Evolutionary conservation across 2,329 filamentous ascomycete species (phyloP), one percentile per base, ranked within the genome.

Genomic region (Xylaria sp.): DNA sequence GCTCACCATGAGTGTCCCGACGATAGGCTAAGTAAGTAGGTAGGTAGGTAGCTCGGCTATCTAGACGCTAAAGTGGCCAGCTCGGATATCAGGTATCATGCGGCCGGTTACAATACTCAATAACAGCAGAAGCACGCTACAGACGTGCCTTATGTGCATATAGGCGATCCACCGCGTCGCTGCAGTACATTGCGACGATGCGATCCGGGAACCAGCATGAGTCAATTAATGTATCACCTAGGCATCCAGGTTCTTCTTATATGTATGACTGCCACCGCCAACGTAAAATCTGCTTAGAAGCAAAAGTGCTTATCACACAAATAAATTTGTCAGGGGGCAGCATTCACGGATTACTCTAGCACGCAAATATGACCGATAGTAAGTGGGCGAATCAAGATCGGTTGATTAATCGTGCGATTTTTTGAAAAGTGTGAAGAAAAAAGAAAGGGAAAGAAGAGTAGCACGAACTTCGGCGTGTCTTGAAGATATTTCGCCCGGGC

Each of bases 301-400:
- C 64, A 65, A 63, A 10, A 18, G 7, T 69, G n/a, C n/a, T n/a
- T n/a, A 74, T 70, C 73, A 73, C 75, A 9, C 7, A 37, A 61
- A 61, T 28, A 67, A 56, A 58, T 37, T 7, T 46, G 69, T 37
- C 28, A 68, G 64, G 70, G 70, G 75, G 74, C 71, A 75, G 70
- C 77, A 73, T 72, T 74, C 77, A 74, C 75, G 73, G 66, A 86
- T 62, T 82, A 69, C 69, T 89, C 85, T 88, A 77, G 86, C 87
- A 88, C 84, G 81, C 80, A 86, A 86, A 87, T 88, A 86, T 89
- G 87, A 89, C 86, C 86, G 83, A 82, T 76, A 82, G 80, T 77
- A 81, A 86, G 84, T 87, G 79, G 81, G 78, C 66, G 80, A 82
- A 75, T 86, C 79, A 77, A 81, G 77, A 81, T 81, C 84, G 86